Evolutionary conservation across 371 early-diverging fungal genomes (phyloP), one percentile per base, ranked within the genome.

Genomic region (Circinella umbellata): DNA sequence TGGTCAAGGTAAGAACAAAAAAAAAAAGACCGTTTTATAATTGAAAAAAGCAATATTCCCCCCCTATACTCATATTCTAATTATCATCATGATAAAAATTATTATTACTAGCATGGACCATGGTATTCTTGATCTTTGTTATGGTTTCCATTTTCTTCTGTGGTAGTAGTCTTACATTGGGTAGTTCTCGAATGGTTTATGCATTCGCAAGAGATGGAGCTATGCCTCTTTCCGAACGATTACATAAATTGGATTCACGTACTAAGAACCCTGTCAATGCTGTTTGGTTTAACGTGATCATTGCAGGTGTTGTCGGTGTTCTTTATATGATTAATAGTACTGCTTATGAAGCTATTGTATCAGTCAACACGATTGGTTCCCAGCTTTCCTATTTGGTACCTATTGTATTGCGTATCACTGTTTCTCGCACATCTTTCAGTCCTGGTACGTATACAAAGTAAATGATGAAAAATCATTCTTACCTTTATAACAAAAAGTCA

Each of bases 201-300:
- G 91, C 92, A 8, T 91, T 93, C 80, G 88, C 92, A 18, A 83
- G 93, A 70, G 92, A 92, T 74, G 90, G 90, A 20, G 91, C 82
- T 9, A 79, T 84, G 82, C 81, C 82, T 8, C 73, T 80, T 39
- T 82, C 82, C 51, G 77, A 75, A 15, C 60, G 71, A n/a, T 59
- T 84, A 15, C 80, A 82, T 46, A 67, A 62, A 1, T 66, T 84
- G 10, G 68, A 84, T 47, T 14, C 38, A 0, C 73, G 67, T 38
- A 84, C 82, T n/a, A 70, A 82, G 39, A 74, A 72, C 48, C 85
- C 85, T 18, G 79, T 82, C 10, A 70, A 69, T 60, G 80, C 85
- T 39, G 85, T 84, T 35, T 84, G 85, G 85, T 76, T 79, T 63
- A 82, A 82, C 53, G 69, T 82, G 17, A 54, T 75, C 4, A 72